Percentiles rank a stretch among this genome's conserved stretches.
phyloP scores from a whole-genome alignment of 2,329 filamentous ascomycete genomes.

The Diplodia intermedia region DNA sequence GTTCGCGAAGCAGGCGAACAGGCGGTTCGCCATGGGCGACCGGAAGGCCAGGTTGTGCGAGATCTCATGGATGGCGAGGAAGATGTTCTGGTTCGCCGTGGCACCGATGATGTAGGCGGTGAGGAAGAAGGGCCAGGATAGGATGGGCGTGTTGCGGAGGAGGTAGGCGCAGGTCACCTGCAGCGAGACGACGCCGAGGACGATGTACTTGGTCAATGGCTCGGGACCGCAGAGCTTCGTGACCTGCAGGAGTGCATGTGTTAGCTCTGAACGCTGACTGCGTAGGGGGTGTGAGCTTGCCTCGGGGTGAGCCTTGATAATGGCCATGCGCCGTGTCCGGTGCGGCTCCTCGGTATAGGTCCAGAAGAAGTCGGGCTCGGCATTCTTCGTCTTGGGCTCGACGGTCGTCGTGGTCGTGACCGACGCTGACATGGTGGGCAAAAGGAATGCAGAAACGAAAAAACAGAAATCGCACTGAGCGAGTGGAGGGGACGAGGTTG shows the following conservation, averaged over 20 bases:
- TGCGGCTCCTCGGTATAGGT: conserved; percentile 99
- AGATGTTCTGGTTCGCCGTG: conserved; percentile 97
- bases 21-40: conserved; percentile 77
- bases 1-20: conserved; percentile 93
- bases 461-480: conserved; percentile 10
- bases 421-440: conserved; percentile 23
- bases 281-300: conserved; percentile 54
- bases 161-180: conserved; percentile 80
- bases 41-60: conserved; percentile 96
- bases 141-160: conserved; percentile 77
- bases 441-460: conserved; percentile 9
- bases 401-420: conserved; percentile 30
- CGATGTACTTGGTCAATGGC: conserved; percentile 92
- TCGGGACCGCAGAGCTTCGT: conserved; percentile 97
- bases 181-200: conserved; percentile 79
- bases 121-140: conserved; percentile 83
- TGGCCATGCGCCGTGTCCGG: conserved; percentile 84
- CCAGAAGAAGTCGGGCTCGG: conserved; percentile 83
- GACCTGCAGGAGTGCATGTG: conserved; percentile 63
- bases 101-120: conserved; percentile 92
- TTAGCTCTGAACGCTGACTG: conserved; percentile 14
- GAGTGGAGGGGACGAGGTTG: conserved; percentile 9
- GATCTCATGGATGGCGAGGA: conserved; percentile 98
- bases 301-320: conserved; percentile 98
- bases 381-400: conserved; percentile 34